These are phyloP conservation scores for Termitomyces sp. DNA, from an alignment of 768 basidiomycete species.

Conservation along the genomic window DNA sequence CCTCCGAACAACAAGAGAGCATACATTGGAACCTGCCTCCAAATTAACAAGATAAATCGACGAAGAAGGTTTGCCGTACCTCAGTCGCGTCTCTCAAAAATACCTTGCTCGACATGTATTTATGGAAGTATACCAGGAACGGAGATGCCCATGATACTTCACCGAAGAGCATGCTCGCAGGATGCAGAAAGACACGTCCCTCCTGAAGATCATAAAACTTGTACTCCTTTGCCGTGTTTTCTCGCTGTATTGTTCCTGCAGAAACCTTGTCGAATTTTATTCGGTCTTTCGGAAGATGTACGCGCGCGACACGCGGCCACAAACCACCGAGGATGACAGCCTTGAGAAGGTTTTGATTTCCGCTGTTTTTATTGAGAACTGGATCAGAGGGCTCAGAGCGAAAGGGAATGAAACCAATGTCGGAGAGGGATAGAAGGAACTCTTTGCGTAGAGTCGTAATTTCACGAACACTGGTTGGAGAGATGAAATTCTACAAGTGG, in stretches of 20 bases:
- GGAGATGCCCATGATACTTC: conserved; percentile 71
- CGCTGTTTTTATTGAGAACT: conserved; percentile 60
- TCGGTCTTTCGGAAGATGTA: conserved; percentile 67
- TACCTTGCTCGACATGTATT: conserved; percentile 77
- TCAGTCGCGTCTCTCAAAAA: conserved; percentile 87
- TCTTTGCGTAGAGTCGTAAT: conserved; percentile 76
- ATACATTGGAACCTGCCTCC: conserved; percentile 75
- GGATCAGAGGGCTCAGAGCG: conserved; percentile 41
- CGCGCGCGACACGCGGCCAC: conserved; percentile 79
- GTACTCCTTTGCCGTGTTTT: conserved; percentile 82
- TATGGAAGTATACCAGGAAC: conserved; percentile 82
- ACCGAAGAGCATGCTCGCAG: conserved; percentile 75
- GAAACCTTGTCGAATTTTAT: conserved; percentile 86
- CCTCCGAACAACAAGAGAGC: conserved; percentile 85
- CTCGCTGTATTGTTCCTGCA: conserved; percentile 79
- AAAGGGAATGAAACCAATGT: conserved; percentile 64
- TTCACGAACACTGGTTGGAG: conserved; percentile 66
- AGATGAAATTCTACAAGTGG: conserved; percentile 74
- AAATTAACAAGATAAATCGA: not conserved
- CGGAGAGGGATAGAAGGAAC: conserved; percentile 64
- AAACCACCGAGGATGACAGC: conserved; percentile 82
- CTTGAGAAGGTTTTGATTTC: conserved; percentile 75
- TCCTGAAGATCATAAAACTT: conserved; percentile 71
- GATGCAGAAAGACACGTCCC: conserved; percentile 77
- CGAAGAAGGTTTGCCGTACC: conserved; percentile 37